Evolutionary conservation across 1,284 basidiomycete species (phyloP), one percentile per base, ranked within the genome.

Genomic region (Lignosus rhinocerotis): DNA sequence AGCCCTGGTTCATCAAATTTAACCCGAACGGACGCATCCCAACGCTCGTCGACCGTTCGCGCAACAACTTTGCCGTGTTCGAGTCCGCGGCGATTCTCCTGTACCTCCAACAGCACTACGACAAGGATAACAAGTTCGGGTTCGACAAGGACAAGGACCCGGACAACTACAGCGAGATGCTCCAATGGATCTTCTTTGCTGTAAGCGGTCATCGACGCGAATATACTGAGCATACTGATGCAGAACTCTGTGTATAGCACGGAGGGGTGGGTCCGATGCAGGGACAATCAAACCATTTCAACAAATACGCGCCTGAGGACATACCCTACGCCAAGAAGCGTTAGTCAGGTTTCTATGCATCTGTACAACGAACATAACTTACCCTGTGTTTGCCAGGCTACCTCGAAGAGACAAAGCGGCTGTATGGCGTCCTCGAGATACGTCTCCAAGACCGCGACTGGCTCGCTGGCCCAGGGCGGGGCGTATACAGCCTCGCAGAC

Each of bases 161-260:
- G 16, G 66, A 75, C 55, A 69, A 73, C 62, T 76, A 80, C 66
- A 85, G 83, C 67, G 81, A 87, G 70, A 79, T 84, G 70, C 68
- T 90, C 17, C 88, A 90, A 67, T 94, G 91, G 92, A 86, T 93
- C 48, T 90, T 92, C 75, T 93, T 90, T 64, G 79, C 81, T 39
- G 84, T 84, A 66, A 62, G 82, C 69, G 19, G n/a, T 6, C 14
- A 6, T 39, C 14, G 36, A 39, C 36, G 36, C 6, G 36, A 1
- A 39, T 39, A 14, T 14, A 39, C 8, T 12, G 14, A 7, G 11
- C 36, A 9, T 48, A 55, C 30, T 52, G n/a, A 58, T 38, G 50
- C 39, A 30, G 8, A 7, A 9, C 32, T 16, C 12, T 31, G 51
- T 32, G 19, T 42, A 12, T 21, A 53, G 82, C 85, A 88, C 66